These are phyloP conservation scores for Hyphopichia buzzinii DNA, from an alignment of 1,139 yeast species.

Conservation along the genomic window DNA sequence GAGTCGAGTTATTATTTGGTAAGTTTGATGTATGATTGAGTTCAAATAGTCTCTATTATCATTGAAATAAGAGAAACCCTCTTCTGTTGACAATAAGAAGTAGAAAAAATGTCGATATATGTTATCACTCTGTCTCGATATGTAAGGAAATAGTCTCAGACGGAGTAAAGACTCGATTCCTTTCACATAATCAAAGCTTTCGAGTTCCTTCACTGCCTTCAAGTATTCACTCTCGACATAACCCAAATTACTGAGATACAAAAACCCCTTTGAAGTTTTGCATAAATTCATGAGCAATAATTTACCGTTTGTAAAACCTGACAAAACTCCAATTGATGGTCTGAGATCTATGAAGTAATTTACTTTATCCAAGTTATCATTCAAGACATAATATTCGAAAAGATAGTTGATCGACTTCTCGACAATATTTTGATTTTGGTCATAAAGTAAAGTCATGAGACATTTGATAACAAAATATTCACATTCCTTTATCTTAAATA, in stretches of 20 bases:
- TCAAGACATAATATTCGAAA: constrained; percentile 12
- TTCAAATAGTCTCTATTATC: constrained; percentile 27
- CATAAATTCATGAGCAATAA: constrained; percentile 28
- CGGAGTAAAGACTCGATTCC: constrained; percentile 23
- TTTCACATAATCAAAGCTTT: constrained; percentile 21
- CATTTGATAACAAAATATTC: constrained; percentile 43
- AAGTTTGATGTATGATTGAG: constrained; percentile 22
- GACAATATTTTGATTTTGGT: constrained; percentile 57
- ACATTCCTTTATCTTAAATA: constrained; percentile 33
- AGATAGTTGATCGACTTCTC: constrained; percentile 52
- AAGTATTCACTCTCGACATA: constrained; percentile 31
- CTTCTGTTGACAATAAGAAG: constrained; percentile 74
- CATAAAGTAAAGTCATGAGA: constrained; percentile 70
- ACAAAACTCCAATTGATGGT: constrained; percentile 33
- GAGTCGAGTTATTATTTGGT: constrained; percentile 14
- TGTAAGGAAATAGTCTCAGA: constrained; percentile 26
- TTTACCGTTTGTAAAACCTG: constrained; percentile 23
- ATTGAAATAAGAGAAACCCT: constrained; percentile 56
- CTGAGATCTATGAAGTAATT: constrained; percentile 26
- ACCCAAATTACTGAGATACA: constrained; percentile 32
- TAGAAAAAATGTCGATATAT: constrained; percentile 78
- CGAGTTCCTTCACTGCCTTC: constrained; percentile 24
- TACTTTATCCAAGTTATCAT: constrained; percentile 15
- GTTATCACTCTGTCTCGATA: constrained; percentile 9
- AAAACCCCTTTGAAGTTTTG: constrained; percentile 33